Conservation (phyloP, 768 basidiomycete genomes). For the Tylopilus vinaceipallidus region DNA sequence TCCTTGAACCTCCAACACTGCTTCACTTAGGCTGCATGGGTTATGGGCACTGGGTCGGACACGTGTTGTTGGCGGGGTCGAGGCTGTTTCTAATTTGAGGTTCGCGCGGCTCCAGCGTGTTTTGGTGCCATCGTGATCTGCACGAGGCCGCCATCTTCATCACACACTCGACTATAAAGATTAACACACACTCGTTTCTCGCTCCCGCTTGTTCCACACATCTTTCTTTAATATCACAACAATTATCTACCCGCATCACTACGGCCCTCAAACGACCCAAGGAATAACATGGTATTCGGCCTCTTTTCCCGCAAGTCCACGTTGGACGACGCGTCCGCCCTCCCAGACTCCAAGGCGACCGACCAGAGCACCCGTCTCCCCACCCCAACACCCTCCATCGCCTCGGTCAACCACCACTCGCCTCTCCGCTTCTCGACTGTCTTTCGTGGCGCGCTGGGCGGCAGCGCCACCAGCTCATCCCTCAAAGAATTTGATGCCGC, state of each 20-base stretch:
- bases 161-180: slow-evolving; percentile 10
- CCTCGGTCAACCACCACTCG: slow-evolving; percentile 29
- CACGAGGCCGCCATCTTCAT: slow-evolving; percentile 30
- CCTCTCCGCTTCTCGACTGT: slow-evolving; percentile 22
- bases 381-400: slow-evolving; percentile 52
- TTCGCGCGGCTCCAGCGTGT: slow-evolving; percentile 13
- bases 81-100: slow-evolving; percentile 7
- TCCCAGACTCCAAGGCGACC: slow-evolving; percentile 2
- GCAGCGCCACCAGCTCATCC: slow-evolving; percentile 23
- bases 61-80: no score
- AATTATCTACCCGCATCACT: background rate
- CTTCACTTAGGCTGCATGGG: background rate
- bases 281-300: slow-evolving; percentile 38
- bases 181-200: slow-evolving; percentile 1
- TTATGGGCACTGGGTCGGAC: no score
- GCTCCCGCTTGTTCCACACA: background rate
- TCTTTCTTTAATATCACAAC: slow-evolving; percentile 13
- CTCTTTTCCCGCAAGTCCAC: slow-evolving; percentile 39
- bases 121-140: slow-evolving; percentile 13
- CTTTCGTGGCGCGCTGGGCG: slow-evolving; percentile 11
- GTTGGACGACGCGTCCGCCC: slow-evolving; percentile 6
- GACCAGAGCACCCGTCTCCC: slow-evolving; percentile 38
- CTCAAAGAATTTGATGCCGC: slow-evolving; percentile 17
- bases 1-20: background rate
- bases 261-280: background rate